A percentile compares a stretch with the other conserved stretches of the same genome.
phyloP scores from a whole-genome alignment of 495 filamentous ascomycete genomes.

The Aspergillus coremiiformis region DNA sequence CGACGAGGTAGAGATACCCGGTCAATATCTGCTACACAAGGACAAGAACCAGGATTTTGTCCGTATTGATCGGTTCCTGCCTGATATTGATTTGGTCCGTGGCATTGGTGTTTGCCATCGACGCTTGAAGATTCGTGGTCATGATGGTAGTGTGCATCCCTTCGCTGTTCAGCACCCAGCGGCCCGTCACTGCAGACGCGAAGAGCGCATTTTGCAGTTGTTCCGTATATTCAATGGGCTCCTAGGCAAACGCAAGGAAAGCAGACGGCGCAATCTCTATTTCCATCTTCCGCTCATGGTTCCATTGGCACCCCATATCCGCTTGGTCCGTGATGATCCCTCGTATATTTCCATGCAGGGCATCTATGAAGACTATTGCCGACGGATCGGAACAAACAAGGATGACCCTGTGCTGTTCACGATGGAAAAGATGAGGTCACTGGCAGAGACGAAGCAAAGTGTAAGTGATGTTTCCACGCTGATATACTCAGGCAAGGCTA shows the following conservation, averaged over 20 bases:
- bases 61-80: conserved; percentile 91
- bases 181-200: conserved; percentile 79
- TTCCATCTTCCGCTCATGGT: conserved; percentile 95
- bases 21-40: conserved; percentile 91
- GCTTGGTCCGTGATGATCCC: conserved; percentile 88
- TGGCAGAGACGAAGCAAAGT: conserved; percentile 59
- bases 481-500: conserved; percentile 12
- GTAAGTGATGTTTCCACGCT: conserved; percentile 28
- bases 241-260: conserved; percentile 86
- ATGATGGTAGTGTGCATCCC: conserved; percentile 89
- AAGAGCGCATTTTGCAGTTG: conserved; percentile 92
- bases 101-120: conserved; percentile 84
- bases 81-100: conserved; percentile 85
- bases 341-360: conserved; percentile 92
- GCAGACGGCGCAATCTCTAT: conserved; percentile 82
- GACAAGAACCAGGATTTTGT: conserved; percentile 99
- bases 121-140: conserved; percentile 90
- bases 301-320: conserved; percentile 84
- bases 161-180: conserved; percentile 96
- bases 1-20: conserved; percentile 95
- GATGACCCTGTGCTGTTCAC: conserved; percentile 93
- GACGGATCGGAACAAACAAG: conserved; percentile 76
- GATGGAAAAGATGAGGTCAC: conserved; percentile 79
- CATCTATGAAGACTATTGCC: conserved; percentile 91
- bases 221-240: conserved; percentile 96